These are phyloP conservation scores for Candida sphagnicola DNA, from an alignment of 805 yeast species.

Conservation along the genomic window DNA sequence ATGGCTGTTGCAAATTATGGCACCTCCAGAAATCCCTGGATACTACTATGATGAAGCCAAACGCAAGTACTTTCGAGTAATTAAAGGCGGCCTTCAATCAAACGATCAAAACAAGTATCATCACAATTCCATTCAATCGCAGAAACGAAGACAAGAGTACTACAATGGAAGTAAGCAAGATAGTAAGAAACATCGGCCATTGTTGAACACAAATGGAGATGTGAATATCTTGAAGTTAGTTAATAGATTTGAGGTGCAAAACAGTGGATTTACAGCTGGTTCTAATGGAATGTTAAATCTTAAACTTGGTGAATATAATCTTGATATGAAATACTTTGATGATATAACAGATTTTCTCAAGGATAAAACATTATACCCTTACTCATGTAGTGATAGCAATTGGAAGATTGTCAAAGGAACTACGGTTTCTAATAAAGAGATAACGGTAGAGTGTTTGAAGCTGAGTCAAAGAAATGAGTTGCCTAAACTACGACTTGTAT, in stretches of 20 bases:
- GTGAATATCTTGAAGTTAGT: neutral
- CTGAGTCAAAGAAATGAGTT: neutral
- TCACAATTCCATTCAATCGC: conserved; percentile 23
- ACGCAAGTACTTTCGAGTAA: conserved; percentile 28
- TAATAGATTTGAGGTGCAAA: neutral
- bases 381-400: neutral
- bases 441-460: neutral
- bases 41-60: conserved; percentile 25
- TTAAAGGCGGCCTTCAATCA: conserved; percentile 21
- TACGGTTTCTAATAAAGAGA: neutral
- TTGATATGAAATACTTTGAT: neutral
- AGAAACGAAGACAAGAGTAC: conserved; percentile 15
- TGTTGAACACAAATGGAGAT: neutral
- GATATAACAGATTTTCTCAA: neutral
- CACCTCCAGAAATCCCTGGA: conserved; percentile 26
- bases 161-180: neutral
- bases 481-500: neutral
- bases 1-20: neutral
- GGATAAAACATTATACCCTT: neutral
- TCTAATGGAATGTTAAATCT: neutral
- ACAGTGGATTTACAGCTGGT: neutral
- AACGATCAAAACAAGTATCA: conserved; percentile 16
- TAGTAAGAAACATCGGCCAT: neutral
- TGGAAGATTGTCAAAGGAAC: neutral
- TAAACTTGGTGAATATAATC: neutral